Evolutionary conservation across 202 grass and related monocot genomes (phyloP), one percentile per base, ranked within the genome.

Genomic region (Musa balbisiana): DNA sequence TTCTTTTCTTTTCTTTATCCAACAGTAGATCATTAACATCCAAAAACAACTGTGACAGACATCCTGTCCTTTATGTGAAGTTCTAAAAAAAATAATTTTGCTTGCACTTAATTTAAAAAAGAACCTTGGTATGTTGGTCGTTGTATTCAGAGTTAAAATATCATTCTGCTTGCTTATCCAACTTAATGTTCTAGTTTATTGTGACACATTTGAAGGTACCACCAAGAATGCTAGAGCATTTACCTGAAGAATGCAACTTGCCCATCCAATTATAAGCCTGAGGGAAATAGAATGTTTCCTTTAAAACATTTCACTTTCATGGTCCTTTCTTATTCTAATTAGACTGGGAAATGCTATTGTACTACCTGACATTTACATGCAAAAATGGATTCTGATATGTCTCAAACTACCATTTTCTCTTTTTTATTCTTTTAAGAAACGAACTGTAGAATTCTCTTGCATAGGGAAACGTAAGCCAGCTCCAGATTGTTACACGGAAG

Each of bases 381-480:
- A 70, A 33, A 26, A 55, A 9, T 27, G 24, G 11, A 64, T 16
- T 25, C 29, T 77, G 10, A 52, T 52, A 11, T 55, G 15, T 76
- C 49, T 15, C 5, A 65, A 64, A 77, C 74, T 23, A 6, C n/a
- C 26, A 1, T 10, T 52, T 2, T 58, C 29, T n/a, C 22, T 62
- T 51, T 16, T 51, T 26, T 5, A 6, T 55, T 56, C 15, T 56
- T 69, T 58, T 56, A 3, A 43, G 15, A 50, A 21, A 53, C 14
- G 50, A 59, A 33, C 19, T 3, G 1, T 23, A 11, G 25, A 21
- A 17, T 51, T 62, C 3, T 43, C 26, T 9, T 79, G 3, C 8
- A 3, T 59, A 80, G 78, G 78, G 27, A 80, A 80, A 73, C 69
- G 69, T 2, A 80, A 80, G 56, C 78, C 78, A 73, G 55, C 54